phyloP scores from a whole-genome alignment of 2,329 filamentous ascomycete species.

The Periconia sp. region DNA sequence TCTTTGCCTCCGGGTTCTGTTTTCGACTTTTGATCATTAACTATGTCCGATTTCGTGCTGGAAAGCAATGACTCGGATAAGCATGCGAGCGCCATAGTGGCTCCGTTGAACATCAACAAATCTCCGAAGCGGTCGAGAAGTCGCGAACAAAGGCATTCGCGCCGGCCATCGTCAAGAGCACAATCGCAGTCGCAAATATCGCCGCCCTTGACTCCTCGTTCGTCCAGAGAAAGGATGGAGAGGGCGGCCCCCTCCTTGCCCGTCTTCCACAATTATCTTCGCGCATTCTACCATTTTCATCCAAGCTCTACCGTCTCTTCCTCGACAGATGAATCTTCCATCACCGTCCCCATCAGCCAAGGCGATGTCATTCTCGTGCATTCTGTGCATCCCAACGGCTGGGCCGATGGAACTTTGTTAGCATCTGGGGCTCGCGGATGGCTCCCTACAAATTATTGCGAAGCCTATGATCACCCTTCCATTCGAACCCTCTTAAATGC shows the following conservation, averaged over 20 bases:
- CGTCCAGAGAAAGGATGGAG: slow-evolving; percentile 62
- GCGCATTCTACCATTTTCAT: slow-evolving; percentile 91
- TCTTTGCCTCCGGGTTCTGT: background rate
- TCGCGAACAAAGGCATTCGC: slow-evolving; percentile 24
- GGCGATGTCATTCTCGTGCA: slow-evolving; percentile 94
- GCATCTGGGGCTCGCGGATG: slow-evolving; percentile 86
- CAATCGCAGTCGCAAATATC: slow-evolving; percentile 63
- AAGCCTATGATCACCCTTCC: slow-evolving; percentile 85
- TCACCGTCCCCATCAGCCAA: slow-evolving; percentile 84
- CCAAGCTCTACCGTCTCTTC: slow-evolving; percentile 76
- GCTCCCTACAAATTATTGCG: slow-evolving; percentile 98
- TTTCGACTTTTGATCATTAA: slow-evolving; percentile 4
- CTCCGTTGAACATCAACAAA: slow-evolving; percentile 41
- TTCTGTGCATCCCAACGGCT: slow-evolving; percentile 96
- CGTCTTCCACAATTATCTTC: slow-evolving; percentile 90
- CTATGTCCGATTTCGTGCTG: slow-evolving; percentile 32
- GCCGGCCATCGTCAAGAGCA: slow-evolving; percentile 36
- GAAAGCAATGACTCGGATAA: slow-evolving; percentile 32
- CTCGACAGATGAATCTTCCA: slow-evolving; percentile 63
- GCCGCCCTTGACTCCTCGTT: slow-evolving; percentile 73
- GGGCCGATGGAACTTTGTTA: slow-evolving; percentile 93
- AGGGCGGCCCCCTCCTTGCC: slow-evolving; percentile 55
- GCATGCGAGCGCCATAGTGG: slow-evolving; percentile 39
- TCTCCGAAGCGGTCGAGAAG: slow-evolving; percentile 32
- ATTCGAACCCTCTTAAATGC: slow-evolving; percentile 85